Percentiles rank a stretch among this genome's conserved stretches.
These are phyloP conservation scores for Zygosaccharomyces pseudobailii DNA, from an alignment of 1,139 yeast genomes.

Conservation along the genomic window DNA sequence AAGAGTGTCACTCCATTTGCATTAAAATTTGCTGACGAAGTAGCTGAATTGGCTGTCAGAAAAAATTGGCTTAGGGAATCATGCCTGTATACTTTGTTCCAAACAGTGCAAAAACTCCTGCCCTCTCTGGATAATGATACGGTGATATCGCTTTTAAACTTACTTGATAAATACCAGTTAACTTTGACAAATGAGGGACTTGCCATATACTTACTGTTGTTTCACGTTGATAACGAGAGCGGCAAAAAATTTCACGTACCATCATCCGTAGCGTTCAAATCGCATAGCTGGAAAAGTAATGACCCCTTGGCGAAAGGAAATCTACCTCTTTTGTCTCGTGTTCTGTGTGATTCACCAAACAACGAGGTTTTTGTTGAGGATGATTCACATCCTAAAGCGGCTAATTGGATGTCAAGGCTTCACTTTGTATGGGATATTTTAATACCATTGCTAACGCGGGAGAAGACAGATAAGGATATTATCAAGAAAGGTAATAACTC, in stretches of 20 bases:
- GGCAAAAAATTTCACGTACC: neutral
- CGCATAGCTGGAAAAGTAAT: slow-evolving; percentile 57
- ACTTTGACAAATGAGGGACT: slow-evolving; percentile 75
- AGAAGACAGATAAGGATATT: slow-evolving; percentile 19
- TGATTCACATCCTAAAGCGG: slow-evolving; percentile 41
- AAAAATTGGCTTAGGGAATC: slow-evolving; percentile 90
- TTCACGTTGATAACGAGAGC: slow-evolving; percentile 10
- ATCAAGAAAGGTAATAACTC: slow-evolving; percentile 30
- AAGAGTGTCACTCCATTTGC: slow-evolving; percentile 34
- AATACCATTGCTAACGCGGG: slow-evolving; percentile 37
- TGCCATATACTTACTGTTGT: slow-evolving; percentile 58
- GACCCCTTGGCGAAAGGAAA: slow-evolving; percentile 74
- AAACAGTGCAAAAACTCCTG: slow-evolving; percentile 40
- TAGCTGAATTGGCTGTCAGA: slow-evolving; percentile 54
- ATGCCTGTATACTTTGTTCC: slow-evolving; percentile 64
- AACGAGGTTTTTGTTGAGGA: slow-evolving; percentile 38
- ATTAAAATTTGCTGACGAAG: slow-evolving; percentile 39
- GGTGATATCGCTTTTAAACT: slow-evolving; percentile 35
- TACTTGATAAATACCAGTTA: slow-evolving; percentile 50
- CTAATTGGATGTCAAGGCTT: slow-evolving; percentile 71
- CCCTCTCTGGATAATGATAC: slow-evolving; percentile 30
- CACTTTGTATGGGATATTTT: slow-evolving; percentile 84
- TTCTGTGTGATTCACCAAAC: slow-evolving; percentile 51
- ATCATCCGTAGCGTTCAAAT: slow-evolving; percentile 16
- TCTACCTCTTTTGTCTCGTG: slow-evolving; percentile 53